Percentiles rank a stretch among this genome's conserved stretches.
These are phyloP conservation scores for Pseudomonodictys pantanalensis DNA, from an alignment of 495 filamentous ascomycete species.

Conservation along the genomic window DNA sequence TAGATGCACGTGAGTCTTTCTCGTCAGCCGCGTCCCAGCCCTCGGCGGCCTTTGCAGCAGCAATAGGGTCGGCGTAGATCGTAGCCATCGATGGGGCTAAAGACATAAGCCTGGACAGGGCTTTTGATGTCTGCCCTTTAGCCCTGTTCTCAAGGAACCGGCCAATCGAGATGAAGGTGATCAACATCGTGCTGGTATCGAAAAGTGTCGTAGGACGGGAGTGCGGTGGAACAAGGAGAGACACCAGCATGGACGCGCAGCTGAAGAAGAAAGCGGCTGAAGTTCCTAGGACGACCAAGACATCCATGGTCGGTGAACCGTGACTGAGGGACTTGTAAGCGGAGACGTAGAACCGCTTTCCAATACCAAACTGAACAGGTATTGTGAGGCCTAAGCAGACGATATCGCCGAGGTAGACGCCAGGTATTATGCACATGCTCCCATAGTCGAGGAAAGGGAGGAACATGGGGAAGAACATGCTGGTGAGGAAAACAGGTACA, in stretches of 20 bases:
- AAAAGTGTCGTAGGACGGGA: conserved; percentile 81
- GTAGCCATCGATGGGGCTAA: conserved; percentile 94
- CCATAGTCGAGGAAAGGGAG: conserved; percentile 65
- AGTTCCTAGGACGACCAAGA: conserved; percentile 89
- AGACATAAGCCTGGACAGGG: conserved; percentile 92
- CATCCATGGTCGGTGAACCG: conserved; percentile 93
- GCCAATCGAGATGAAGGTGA: conserved; percentile 91
- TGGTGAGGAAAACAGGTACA: conserved; percentile 85
- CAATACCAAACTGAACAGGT: conserved; percentile 95
- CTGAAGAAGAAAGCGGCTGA: conserved; percentile 99
- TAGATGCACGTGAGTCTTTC: conserved; percentile 43
- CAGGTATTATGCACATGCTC: conserved; percentile 55
- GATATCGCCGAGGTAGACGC: conserved; percentile 84
- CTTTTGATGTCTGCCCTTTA: conserved; percentile 95
- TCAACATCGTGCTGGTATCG: conserved; percentile 97
- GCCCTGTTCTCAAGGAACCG: conserved; percentile 92
- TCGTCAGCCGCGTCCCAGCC: conserved; percentile 64
- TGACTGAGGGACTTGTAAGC: conserved; percentile 91
- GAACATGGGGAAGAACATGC: conserved; percentile 71
- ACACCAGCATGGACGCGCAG: conserved; percentile 80
- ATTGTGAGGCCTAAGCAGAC: conserved; percentile 79
- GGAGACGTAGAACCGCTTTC: conserved; percentile 84
- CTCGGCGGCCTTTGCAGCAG: conserved; percentile 84
- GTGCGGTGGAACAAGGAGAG: conserved; percentile 66
- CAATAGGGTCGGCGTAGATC: conserved; percentile 95